Evolutionary conservation across 257 asterid genomes (phyloP), one percentile per base, ranked within the genome.

Genomic region (Rehmannia glutinosa): DNA sequence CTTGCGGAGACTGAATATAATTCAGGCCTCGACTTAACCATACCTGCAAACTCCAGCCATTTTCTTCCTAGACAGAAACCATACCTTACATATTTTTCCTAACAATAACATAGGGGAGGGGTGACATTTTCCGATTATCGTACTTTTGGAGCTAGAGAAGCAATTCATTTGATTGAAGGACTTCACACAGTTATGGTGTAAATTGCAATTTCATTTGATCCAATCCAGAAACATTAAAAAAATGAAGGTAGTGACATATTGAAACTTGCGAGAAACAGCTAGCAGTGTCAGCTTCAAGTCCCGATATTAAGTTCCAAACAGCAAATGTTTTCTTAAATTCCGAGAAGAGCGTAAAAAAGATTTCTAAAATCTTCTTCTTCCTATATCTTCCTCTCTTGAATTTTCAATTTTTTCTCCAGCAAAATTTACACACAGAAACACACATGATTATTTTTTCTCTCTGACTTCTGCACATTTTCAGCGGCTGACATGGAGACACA

Each of bases 401-500:
- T 27, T 19, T 49, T n/a, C n/a, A 17, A 5, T 49, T 49, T 49
- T 50, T 42, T 38, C 33, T 32, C 64, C 19, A 20, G 19, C 32
- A 25, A 38, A 51, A 4, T 51, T 66, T 3, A 35, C 46, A 24
- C 42, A 42, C 55, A n/a, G 33, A 30, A 11, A 12, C 8, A 53
- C 43, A 43, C 21, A 9, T 50, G 13, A 20, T 57, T 13, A 43
- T 46, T 3, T 46, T 50, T 28, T 15, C 58, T 30, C 57, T 57
- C 69, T 15, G 32, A 2, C 9, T 32, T 59, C 59, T 75, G 86
- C 71, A 72, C 54, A 55, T 60, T 62, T 72, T 78, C 95, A 85
- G 92, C 92, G 89, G 86, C 95, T 86, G 97, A 79, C 97, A 87
- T 78, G 95, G 87, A 83, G 80, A 81, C 82, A 81, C 82, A 79